Percentiles rank a stretch among this genome's conserved stretches.
Conservation (phyloP, 2,329 filamentous ascomycete species). For the Fusarium concolor region DNA sequence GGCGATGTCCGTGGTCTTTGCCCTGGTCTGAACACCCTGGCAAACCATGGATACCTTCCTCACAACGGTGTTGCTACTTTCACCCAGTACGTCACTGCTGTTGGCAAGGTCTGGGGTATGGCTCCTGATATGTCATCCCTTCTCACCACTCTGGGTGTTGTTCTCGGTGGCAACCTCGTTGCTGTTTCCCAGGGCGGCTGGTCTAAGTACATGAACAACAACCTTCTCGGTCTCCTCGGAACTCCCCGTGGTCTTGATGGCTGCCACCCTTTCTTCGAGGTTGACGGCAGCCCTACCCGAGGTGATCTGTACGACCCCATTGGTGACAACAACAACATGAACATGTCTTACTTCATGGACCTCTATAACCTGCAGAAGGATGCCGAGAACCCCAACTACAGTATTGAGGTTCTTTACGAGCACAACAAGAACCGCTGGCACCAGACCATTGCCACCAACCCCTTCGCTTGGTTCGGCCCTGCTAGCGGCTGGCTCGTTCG, state of each 20-base stretch:
- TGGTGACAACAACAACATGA: constrained; percentile 62
- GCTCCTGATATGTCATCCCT: constrained; percentile 20
- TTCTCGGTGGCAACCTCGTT: constrained; percentile 56
- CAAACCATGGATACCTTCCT: constrained; percentile 41
- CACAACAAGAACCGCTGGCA: constrained; percentile 59
- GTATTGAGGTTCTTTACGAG: constrained; percentile 56
- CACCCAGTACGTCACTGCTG: constrained; percentile 28
- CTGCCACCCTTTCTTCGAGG: constrained; percentile 67
- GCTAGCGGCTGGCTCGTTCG: constrained; percentile 61
- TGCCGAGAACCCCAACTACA: constrained; percentile 48
- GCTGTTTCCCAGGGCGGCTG: constrained; percentile 42
- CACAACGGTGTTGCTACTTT: constrained; percentile 24
- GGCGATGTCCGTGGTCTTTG: constrained; percentile 38
- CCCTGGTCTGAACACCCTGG: constrained; percentile 36
- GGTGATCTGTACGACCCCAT: constrained; percentile 62
- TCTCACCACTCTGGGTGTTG: constrained; percentile 31
- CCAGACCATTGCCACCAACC: constrained; percentile 62
- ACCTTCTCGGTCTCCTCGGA: constrained; percentile 57
- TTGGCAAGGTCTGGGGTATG: constrained; percentile 37
- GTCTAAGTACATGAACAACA: constrained; percentile 56
- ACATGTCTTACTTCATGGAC: constrained; percentile 63
- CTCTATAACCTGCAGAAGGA: constrained; percentile 57
- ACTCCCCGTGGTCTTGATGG: constrained; percentile 60
- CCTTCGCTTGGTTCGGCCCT: constrained; percentile 66
- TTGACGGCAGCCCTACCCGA: constrained; percentile 64